Base-by-base conservation (phyloP, 2,329 filamentous ascomycete species). In the Penicillium sp. region DNA sequence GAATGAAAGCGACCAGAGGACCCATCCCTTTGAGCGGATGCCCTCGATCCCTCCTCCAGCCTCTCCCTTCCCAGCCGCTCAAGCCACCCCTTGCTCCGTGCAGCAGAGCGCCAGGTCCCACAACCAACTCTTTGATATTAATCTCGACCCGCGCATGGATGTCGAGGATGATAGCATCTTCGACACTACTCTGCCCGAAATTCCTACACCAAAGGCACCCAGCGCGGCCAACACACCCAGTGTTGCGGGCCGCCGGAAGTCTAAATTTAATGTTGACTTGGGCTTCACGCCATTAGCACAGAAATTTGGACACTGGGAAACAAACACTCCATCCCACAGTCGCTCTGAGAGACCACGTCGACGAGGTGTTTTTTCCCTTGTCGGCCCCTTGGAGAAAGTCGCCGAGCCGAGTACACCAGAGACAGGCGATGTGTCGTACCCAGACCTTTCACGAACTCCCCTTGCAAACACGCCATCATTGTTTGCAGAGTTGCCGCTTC, bases 211-310 rank as follows among this genome's bases (percentile, higher is more conserved):
- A 10, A 42, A 16, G 14, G 33, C 21, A 24, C 58, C 48, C 9
- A 58, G 49, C 13, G 34, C 54, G 21, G 58, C 52, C 29, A 49
- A 62, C 4, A 60, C 61, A 5, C 63, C 64, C 5, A 52, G 42
- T 14, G n/a, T 40, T 29, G 37, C 23, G n/a, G 49, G 43, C 11
- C 55, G 61, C 16, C 56, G 47, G 2, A 52, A 59, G 29, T 56
- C 67, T 26, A 40, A 55, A 19, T 51, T 57, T 42, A 64, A 57
- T 36, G 59, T 51, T 26, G 73, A 75, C 16, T 67, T 83, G 48
- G 85, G 85, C 2, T 87, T 89, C 58, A 88, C 86, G 1, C 84
- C 86, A 21, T 74, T 91, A 33, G 84, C 84, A 3, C 76, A 81
- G 33, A 82, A 87, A 63, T 74, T 90, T 4, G 81, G 77, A 54